Evolutionary conservation across 2,329 filamentous ascomycete species (phyloP).

Genomic region (Cercospora janseana): DNA sequence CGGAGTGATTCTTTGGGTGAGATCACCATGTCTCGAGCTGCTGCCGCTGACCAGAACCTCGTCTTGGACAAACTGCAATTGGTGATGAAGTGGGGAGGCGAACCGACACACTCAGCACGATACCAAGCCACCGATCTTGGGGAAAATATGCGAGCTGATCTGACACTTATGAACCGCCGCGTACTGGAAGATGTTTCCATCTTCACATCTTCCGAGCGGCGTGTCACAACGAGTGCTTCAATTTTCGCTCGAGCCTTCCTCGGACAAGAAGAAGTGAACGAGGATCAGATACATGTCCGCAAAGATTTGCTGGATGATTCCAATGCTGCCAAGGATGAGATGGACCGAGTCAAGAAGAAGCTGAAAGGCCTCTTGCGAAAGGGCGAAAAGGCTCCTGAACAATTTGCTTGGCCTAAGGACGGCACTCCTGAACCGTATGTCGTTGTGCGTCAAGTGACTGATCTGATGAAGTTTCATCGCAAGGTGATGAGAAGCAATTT

Average conservation of each 20-base stretch:
- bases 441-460: constrained; percentile 86
- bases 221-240: constrained; percentile 92
- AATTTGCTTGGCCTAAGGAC: constrained; percentile 94
- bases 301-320: constrained; percentile 96
- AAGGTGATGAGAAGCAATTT: constrained; percentile 95
- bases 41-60: constrained; percentile 86
- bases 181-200: constrained; percentile 89
- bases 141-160: constrained; percentile 91
- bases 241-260: constrained; percentile 92
- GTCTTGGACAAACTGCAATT: constrained; percentile 94
- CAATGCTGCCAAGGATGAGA: constrained; percentile 97
- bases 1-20: constrained; percentile 84
- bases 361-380: constrained; percentile 87
- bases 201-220: constrained; percentile 91
- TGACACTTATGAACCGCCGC: constrained; percentile 87
- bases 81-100: constrained; percentile 98
- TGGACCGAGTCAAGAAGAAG: constrained; percentile 99
- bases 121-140: constrained; percentile 96
- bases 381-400: constrained; percentile 86
- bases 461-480: constrained; percentile 96
- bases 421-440: constrained; percentile 93
- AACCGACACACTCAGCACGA: constrained; percentile 93
- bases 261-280: constrained; percentile 77
- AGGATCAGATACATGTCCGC: constrained; percentile 83
- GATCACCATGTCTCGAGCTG: constrained; percentile 88